Percentiles rank a stretch among this genome's conserved stretches.
phyloP scores from a whole-genome alignment of 768 basidiomycete genomes.

The Tylopilus subfusipes region DNA sequence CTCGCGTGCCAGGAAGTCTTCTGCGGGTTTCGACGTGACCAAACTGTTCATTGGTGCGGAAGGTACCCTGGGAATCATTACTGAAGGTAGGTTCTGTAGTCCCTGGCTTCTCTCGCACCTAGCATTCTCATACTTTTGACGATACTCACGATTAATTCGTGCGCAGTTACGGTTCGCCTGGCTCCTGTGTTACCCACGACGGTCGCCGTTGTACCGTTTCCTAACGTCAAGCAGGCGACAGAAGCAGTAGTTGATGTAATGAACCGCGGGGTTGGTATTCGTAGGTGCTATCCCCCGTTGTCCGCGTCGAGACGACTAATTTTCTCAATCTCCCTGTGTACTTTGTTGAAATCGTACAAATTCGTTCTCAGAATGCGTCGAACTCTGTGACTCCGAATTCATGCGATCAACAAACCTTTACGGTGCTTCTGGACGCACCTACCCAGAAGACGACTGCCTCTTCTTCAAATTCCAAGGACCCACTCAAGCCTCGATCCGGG shows the following conservation, averaged over 20 bases:
- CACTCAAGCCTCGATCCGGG: slow-evolving; percentile 52
- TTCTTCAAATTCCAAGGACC: slow-evolving; percentile 89
- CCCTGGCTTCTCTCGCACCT: not conserved
- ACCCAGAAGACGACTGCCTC: slow-evolving; percentile 63
- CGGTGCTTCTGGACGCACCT: slow-evolving; percentile 52
- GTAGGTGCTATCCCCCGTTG: slow-evolving; percentile 40
- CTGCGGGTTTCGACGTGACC: slow-evolving; percentile 82
- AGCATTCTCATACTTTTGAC: not conserved
- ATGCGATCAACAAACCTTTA: slow-evolving; percentile 60
- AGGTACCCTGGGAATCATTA: slow-evolving; percentile 82
- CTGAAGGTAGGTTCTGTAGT: slow-evolving; percentile 53
- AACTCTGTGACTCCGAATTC: slow-evolving; percentile 71
- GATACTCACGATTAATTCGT: not conserved
- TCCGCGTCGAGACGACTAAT: not conserved
- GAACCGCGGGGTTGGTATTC: slow-evolving; percentile 70
- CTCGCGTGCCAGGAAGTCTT: slow-evolving; percentile 71
- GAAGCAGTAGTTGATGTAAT: slow-evolving; percentile 72
- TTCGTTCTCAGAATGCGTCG: slow-evolving; percentile 64
- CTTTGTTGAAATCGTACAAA: not conserved
- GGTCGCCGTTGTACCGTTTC: slow-evolving; percentile 81
- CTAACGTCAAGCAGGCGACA: slow-evolving; percentile 68
- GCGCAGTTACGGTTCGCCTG: slow-evolving; percentile 70
- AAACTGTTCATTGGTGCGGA: slow-evolving; percentile 86
- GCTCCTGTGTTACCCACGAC: slow-evolving; percentile 79
- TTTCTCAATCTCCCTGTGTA: not conserved